Evolutionary conservation across 441 rosid species (phyloP).

Genomic region (Jatropha multifida): DNA sequence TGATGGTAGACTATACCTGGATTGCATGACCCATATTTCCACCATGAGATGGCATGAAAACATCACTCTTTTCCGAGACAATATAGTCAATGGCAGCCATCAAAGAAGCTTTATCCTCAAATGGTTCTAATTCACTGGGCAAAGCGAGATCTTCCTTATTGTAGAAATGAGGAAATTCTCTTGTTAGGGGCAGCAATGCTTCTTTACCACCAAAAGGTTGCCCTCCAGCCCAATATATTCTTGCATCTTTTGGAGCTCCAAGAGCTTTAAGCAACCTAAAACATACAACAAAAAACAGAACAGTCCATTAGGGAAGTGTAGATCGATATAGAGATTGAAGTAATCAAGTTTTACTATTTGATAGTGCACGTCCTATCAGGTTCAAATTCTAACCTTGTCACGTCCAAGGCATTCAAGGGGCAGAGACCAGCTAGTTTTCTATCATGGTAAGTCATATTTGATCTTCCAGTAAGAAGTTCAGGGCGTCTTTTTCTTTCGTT

Average conservation of each 20-base stretch:
- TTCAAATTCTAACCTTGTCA: slow-evolving; percentile 54
- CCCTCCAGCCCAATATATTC: slow-evolving; percentile 96
- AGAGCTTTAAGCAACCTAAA: slow-evolving; percentile 89
- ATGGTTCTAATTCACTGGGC: slow-evolving; percentile 78
- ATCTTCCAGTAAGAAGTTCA: slow-evolving; percentile 81
- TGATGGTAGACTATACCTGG: slow-evolving; percentile 48
- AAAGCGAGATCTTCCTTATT: slow-evolving; percentile 76
- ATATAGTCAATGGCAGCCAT: slow-evolving; percentile 89
- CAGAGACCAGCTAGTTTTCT: slow-evolving; percentile 88
- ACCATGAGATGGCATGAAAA: slow-evolving; percentile 97
- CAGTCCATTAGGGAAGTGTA: slow-evolving; percentile 1
- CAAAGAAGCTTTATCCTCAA: slow-evolving; percentile 65
- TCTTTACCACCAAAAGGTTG: slow-evolving; percentile 80
- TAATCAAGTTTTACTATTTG: background rate
- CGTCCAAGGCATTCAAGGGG: slow-evolving; percentile 84
- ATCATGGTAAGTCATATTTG: slow-evolving; percentile 73
- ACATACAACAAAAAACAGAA: background rate
- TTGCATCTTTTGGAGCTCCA: slow-evolving; percentile 68
- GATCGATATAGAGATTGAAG: background rate
- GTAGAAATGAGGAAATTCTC: slow-evolving; percentile 68
- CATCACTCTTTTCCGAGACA: slow-evolving; percentile 74
- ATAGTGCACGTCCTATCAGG: background rate
- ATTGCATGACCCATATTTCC: slow-evolving; percentile 97
- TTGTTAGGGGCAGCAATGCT: slow-evolving; percentile 62
- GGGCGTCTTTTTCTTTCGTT: slow-evolving; percentile 75